Base-by-base conservation (phyloP, 192 early-diverging fungal species). In the Backusella macrospora region DNA sequence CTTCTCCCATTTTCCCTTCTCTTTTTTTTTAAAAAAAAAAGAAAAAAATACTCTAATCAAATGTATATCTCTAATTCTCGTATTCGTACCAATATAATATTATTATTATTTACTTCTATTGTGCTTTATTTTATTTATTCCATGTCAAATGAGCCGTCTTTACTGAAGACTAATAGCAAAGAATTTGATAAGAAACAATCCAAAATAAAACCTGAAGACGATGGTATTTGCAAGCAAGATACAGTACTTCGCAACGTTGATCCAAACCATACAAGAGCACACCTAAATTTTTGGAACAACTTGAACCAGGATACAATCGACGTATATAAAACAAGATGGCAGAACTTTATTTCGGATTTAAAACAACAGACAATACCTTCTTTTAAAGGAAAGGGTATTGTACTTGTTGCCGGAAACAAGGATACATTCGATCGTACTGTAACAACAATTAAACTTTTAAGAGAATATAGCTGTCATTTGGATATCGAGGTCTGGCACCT, bases 401-500 rank as follows among this genome's bases (percentile, higher is more conserved):
- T 80, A 6, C 42, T 80, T 18, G 73, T 74, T 37, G 73, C 78
- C 18, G 78, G 78, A 49, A 80, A 80, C 48, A 70, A 55, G 6
- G 78, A 80, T 46, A 80, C 78, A 5, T 69, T 76, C 34, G 16
- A 39, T 13, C 74, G 78, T 34, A 46, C 70, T 4, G 1, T 76
- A 0, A 76, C 74, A 4, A 64, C 71, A 1, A 69, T 76, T n/a
- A 40, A 68, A n/a, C n/a, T 80, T 13, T 63, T 80, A 47, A 70
- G 74, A 48, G 37, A n/a, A 7, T 62, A 73, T 43, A 23, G 47
- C 1, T 76, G 74, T 65, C 48, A 48, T 7, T 45, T 80, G 13
- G 71, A 71, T 18, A 63, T 73, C 23, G 78, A 80, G 70, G 71
- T 80, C 4, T 80, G 78, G 78, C 78, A 80, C 38, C 23, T 80